Percentiles rank a stretch among this genome's conserved stretches.
Evolutionary conservation across 2,329 filamentous ascomycete genomes (phyloP).

Genomic region (Helminthosporium solani): DNA sequence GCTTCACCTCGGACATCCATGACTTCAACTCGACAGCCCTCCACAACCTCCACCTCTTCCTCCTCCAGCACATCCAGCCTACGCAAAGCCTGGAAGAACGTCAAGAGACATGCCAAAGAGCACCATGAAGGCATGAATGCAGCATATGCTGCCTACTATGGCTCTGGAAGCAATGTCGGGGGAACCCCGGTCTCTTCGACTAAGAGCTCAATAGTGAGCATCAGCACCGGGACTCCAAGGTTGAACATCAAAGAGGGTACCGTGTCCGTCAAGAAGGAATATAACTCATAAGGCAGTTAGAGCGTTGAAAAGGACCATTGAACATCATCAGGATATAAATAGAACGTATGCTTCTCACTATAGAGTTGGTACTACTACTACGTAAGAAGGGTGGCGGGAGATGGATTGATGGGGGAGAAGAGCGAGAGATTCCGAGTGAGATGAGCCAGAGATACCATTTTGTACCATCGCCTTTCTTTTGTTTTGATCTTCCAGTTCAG

Average conservation of each 20-base stretch:
- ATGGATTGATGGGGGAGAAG: no score
- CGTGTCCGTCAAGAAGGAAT: background rate
- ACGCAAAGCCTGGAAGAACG: slow-evolving; percentile 27
- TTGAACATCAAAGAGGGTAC: background rate
- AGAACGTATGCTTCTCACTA: slow-evolving; percentile 19
- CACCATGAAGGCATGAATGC: slow-evolving; percentile 31
- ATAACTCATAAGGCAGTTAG: slow-evolving; percentile 27
- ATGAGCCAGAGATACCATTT: background rate
- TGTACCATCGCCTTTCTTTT: background rate
- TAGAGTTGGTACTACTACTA: background rate
- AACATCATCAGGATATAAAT: slow-evolving; percentile 33
- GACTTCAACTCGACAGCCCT: slow-evolving; percentile 13
- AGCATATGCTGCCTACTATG: slow-evolving; percentile 31
- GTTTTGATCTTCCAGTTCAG: background rate
- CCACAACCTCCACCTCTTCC: slow-evolving; percentile 14
- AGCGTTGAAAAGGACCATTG: slow-evolving; percentile 30
- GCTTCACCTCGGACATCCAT: slow-evolving; percentile 16
- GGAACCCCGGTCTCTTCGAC: background rate
- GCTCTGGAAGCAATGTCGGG: slow-evolving; percentile 5
- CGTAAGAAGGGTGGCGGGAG: no score
- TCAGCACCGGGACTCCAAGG: background rate
- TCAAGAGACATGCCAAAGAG: slow-evolving; percentile 27
- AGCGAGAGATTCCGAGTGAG: no score
- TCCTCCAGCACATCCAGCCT: slow-evolving; percentile 15
- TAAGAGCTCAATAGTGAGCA: background rate